Evolutionary conservation across 352 stramenopile species (phyloP).

Genomic region (Phytophthora sojae): DNA sequence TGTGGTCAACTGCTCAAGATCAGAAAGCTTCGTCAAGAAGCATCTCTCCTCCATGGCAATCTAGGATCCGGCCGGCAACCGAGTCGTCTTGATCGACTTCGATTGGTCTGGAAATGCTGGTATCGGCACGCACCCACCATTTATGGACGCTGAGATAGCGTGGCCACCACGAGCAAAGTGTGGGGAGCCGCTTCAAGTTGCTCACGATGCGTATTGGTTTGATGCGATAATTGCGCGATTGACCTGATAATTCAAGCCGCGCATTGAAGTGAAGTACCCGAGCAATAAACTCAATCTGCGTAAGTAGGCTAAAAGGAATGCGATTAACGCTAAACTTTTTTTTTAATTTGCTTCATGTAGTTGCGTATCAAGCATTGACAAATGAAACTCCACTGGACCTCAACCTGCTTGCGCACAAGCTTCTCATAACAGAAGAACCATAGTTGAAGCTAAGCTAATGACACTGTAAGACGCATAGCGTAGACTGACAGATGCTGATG

Average conservation of each 20-base stretch:
- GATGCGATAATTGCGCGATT: conserved; percentile 5
- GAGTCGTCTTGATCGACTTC: conserved; percentile 48
- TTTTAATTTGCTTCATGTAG: neutral
- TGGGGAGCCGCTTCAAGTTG: conserved; percentile 24
- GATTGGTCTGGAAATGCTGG: conserved; percentile 40
- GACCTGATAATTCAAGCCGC: neutral
- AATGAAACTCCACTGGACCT: neutral
- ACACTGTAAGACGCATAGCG: neutral
- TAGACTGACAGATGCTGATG: conserved; percentile 11
- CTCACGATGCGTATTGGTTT: conserved; percentile 21
- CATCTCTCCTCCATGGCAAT: conserved; percentile 23
- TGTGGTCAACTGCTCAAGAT: too few relatives aligned
- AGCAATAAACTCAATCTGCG: too few relatives aligned
- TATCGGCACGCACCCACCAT: conserved; percentile 29
- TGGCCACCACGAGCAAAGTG: conserved; percentile 27
- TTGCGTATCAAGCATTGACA: neutral
- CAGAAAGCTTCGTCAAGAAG: conserved; percentile 5
- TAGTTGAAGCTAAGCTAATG: conserved; percentile 3
- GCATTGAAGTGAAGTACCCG: too few relatives aligned
- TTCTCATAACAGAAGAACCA: too few relatives aligned
- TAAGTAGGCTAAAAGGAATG: too few relatives aligned
- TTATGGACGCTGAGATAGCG: conserved; percentile 36
- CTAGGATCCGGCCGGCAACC: conserved; percentile 30
- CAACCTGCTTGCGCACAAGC: too few relatives aligned
- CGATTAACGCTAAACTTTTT: too few relatives aligned